These are phyloP conservation scores for Ettlia oleoabundans DNA, from an alignment of 139 green algal genomes.

Conservation along the genomic window DNA sequence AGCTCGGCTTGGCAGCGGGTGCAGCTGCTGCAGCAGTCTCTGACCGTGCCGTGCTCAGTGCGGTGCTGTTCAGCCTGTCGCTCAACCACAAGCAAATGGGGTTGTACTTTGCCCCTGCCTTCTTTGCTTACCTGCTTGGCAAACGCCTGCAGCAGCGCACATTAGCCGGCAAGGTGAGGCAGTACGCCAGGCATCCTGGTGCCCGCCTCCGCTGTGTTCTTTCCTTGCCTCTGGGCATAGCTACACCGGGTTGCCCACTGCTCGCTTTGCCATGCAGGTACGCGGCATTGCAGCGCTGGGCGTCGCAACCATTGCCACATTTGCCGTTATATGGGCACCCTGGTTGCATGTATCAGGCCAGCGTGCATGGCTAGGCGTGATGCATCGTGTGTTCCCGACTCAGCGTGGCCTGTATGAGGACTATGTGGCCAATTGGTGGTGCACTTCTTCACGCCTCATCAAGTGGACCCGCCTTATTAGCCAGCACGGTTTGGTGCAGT, in stretches of 20 bases:
- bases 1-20: constrained; percentile 78
- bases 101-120: constrained; percentile 94
- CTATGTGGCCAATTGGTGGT: constrained; percentile 99
- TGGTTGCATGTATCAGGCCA: constrained; percentile 53
- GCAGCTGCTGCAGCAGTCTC: constrained; percentile 53
- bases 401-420: constrained; percentile 94
- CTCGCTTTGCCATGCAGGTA: constrained; percentile 9
- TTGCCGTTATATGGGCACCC: constrained; percentile 84
- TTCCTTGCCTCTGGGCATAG: too few species aligned
- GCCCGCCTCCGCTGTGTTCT: too few species aligned
- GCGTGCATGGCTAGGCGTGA: constrained; percentile 8
- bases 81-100: constrained; percentile 99
- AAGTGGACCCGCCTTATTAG: constrained; percentile 86
- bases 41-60: constrained; percentile 59
- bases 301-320: constrained; percentile 63
- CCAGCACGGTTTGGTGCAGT: constrained; percentile 47
- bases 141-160: constrained; percentile 62
- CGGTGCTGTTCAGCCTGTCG: constrained; percentile 79
- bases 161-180: constrained; percentile 29
- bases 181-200: too few species aligned
- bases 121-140: constrained; percentile 96
- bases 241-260: too few species aligned
- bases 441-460: constrained; percentile 73
- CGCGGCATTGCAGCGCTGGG: constrained; percentile 52
- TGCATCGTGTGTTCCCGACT: constrained; percentile 86